phyloP scores from a whole-genome alignment of 805 yeast genomes.

The Wickerhamomyces canadensis region DNA sequence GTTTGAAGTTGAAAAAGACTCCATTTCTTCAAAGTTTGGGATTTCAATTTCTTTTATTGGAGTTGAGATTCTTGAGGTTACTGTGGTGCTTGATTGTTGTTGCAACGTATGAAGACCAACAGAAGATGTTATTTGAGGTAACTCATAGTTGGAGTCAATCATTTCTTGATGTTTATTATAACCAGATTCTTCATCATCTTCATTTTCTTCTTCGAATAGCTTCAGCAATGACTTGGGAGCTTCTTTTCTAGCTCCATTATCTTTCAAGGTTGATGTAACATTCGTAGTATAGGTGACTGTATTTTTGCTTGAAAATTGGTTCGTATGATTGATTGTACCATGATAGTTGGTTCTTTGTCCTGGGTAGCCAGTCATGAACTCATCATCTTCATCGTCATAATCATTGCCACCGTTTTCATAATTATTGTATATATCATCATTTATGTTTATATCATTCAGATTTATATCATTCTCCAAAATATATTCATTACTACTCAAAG shows the following conservation, averaged over 20 bases:
- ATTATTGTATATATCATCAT: slow-evolving; percentile 11
- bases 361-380: slow-evolving; percentile 23
- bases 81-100: slow-evolving; percentile 7
- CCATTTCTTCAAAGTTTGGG: slow-evolving; percentile 54
- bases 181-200: slow-evolving; percentile 9
- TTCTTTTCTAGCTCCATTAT: slow-evolving; percentile 32
- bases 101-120: slow-evolving; percentile 13
- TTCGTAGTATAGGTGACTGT: slow-evolving; percentile 25
- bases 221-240: slow-evolving; percentile 72
- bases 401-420: slow-evolving; percentile 12
- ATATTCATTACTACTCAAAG: slow-evolving; percentile 67
- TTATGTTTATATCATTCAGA: slow-evolving; percentile 28
- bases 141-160: slow-evolving; percentile 8
- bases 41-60: slow-evolving; percentile 64
- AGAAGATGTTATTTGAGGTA: slow-evolving; percentile 19
- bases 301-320: slow-evolving; percentile 19
- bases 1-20: slow-evolving; percentile 22
- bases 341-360: slow-evolving; percentile 16
- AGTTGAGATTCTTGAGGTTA: slow-evolving; percentile 36
- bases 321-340: slow-evolving; percentile 20
- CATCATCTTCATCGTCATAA: slow-evolving; percentile 25
- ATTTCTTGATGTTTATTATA: slow-evolving; percentile 18
- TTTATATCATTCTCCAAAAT: slow-evolving; percentile 66
- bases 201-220: slow-evolving; percentile 54
- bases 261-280: slow-evolving; percentile 21